Evolutionary conservation across 768 basidiomycete species (phyloP), one percentile per base, ranked within the genome.

Genomic region (Leccinum variicolor): DNA sequence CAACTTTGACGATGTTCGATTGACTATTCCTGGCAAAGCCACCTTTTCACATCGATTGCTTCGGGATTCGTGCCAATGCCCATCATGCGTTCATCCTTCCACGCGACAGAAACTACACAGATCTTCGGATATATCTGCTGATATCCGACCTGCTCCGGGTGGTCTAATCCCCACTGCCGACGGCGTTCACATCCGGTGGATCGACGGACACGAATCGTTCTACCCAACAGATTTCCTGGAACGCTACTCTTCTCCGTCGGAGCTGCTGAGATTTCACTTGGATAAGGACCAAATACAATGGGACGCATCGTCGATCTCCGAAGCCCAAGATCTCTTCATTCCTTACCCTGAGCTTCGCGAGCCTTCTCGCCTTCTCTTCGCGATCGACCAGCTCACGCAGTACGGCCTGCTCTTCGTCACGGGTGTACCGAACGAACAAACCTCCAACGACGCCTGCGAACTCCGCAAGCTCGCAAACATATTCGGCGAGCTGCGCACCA

Each of bases 51-150:
- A 82, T 65, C 72, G 84, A 54, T 94, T 92, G 86, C 81, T 98
- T 10, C 85, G 94, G 23, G 94, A 98, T 66, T 82, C 89, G 0
- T 97, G 94, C 63, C 84, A 82, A 56, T 92, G 89, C 43, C 73
- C 83, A 0, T 64, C 74, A 2, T 94, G 89, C 61, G 71, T 95
- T 9, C 90, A 97, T 63, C 86, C 90, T 0, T 81, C 85, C 4
- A 93, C 88, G 0, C 75, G 73, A 3, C 95, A 98, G 71, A 91
- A 91, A 65, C 76, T 93, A 0, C 85, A 85, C 65, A 75, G 81
- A 51, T 83, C 88, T 2, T 85, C 86, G 0, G 89, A 91, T 63
- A 73, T 90, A 23, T 80, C 84, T 0, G 50, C 69, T 11, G 76
- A 84, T 50, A 74, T 85, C 52, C 66, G 67, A 3, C 85, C 85